Percentiles rank a stretch among this genome's conserved stretches.
These are phyloP conservation scores for Malassezia vespertilionis DNA, from an alignment of 1,284 basidiomycete genomes.

Conservation along the genomic window DNA sequence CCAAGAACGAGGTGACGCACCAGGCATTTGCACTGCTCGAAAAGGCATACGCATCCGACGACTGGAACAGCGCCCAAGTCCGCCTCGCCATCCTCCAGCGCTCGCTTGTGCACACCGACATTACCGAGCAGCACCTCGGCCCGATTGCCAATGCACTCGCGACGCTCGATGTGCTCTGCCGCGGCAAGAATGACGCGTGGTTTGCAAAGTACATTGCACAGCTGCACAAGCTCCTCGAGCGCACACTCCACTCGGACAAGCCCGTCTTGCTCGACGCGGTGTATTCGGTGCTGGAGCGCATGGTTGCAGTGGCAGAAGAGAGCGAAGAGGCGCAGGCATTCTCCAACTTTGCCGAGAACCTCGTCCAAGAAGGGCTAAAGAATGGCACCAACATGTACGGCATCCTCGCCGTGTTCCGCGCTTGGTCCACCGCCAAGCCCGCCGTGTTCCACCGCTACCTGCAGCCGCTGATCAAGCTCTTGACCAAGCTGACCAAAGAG, in stretches of 20 bases:
- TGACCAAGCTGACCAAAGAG: constrained; percentile 77
- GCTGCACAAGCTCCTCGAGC: constrained; percentile 71
- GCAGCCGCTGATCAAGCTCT: constrained; percentile 65
- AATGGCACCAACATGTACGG: constrained; percentile 65
- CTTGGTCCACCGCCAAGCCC: constrained; percentile 55
- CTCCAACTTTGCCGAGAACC: constrained; percentile 62
- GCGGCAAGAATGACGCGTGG: constrained; percentile 77
- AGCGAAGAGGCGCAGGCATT: constrained; percentile 60
- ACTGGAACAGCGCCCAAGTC: constrained; percentile 86
- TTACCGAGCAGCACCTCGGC: constrained; percentile 57
- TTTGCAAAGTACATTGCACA: constrained; percentile 62
- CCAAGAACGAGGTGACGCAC: constrained; percentile 54
- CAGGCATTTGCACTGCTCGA: constrained; percentile 72
- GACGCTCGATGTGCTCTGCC: constrained; percentile 74
- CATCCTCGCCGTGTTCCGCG: constrained; percentile 73
- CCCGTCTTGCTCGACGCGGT: constrained; percentile 31
- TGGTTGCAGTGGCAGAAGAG: constrained; percentile 57
- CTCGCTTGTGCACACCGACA: constrained; percentile 53
- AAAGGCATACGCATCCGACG: constrained; percentile 65
- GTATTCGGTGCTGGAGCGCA: constrained; percentile 62
- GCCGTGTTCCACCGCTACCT: constrained; percentile 66
- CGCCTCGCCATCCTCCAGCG: constrained; percentile 57
- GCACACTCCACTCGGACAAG: constrained; percentile 28
- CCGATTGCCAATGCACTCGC: constrained; percentile 74
- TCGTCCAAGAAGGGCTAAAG: constrained; percentile 71